Percentiles rank a stretch among this genome's conserved stretches.
These are phyloP conservation scores for Escovopsis weberi DNA, from an alignment of 2,329 filamentous ascomycete species.

Conservation along the genomic window DNA sequence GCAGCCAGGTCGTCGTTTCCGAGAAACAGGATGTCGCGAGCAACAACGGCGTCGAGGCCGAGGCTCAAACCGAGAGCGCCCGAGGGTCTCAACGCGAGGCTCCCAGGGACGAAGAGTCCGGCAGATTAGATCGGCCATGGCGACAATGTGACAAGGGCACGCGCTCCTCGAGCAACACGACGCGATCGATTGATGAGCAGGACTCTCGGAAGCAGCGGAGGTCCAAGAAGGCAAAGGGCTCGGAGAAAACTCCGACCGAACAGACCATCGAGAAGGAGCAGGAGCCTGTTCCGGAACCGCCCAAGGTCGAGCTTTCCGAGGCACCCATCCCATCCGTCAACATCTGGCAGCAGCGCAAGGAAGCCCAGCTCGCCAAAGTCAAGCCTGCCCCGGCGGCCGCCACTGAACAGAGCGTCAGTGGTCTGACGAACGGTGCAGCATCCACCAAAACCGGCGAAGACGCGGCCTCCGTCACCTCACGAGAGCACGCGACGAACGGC, in stretches of 20 bases:
- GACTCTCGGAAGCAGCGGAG: slow-evolving; percentile 33
- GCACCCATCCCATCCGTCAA: slow-evolving; percentile 77
- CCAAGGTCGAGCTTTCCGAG: slow-evolving; percentile 56
- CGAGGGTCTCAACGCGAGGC: slow-evolving; percentile 18
- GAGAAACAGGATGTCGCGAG: slow-evolving; percentile 22
- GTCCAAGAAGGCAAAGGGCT: slow-evolving; percentile 44
- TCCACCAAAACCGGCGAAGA: slow-evolving; percentile 13
- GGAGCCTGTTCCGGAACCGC: slow-evolving; percentile 24
- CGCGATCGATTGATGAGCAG: slow-evolving; percentile 51
- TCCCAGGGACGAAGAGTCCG: slow-evolving; percentile 24
- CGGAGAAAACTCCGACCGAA: slow-evolving; percentile 28
- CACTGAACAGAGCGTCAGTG: slow-evolving; percentile 25
- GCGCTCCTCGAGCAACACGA: slow-evolving; percentile 46
- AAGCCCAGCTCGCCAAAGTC: slow-evolving; percentile 43
- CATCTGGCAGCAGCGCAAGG: slow-evolving; percentile 69
- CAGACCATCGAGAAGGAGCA: slow-evolving; percentile 47
- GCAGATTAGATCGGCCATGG: slow-evolving; percentile 25
- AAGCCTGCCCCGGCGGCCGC: slow-evolving; percentile 19
- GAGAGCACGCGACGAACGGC: slow-evolving; percentile 19
- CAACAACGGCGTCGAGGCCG: slow-evolving; percentile 23
- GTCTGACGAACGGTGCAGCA: slow-evolving; percentile 29
- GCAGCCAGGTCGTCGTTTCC: slow-evolving; percentile 8
- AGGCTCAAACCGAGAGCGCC: slow-evolving; percentile 20
- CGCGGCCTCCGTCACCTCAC: slow-evolving; percentile 6
- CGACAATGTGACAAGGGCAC: slow-evolving; percentile 33